Base-by-base conservation (phyloP, 2,329 filamentous ascomycete genomes). In the Lasiodiplodia theobromae region DNA sequence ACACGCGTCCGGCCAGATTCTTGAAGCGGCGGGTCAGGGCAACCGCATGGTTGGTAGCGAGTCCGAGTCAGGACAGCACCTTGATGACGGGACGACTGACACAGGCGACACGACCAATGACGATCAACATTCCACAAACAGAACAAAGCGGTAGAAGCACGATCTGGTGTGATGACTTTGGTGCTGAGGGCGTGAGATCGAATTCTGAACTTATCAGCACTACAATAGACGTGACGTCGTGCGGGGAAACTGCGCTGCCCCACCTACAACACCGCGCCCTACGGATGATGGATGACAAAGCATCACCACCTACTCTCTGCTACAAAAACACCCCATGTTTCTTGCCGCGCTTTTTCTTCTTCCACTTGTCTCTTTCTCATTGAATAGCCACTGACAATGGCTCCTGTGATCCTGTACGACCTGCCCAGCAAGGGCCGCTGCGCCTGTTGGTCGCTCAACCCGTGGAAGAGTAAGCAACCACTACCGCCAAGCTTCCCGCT, bases 371-470 rank as follows among this genome's bases (percentile, higher is more conserved):
- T 38, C 14, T 8, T 11, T n/a, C 11, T 14, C 47, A 21, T 23
- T 18, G 11, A 16, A 40, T 40, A 23, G 44, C 2, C 23, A 16
- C 21, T 1, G n/a, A 28, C 31, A 68, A 77, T 79, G 68, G 68
- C 75, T 37, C 75, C 82, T 70, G 80, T 90, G 47, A 79, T 86
- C 10, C 76, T 92, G 1, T 91, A 87, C 72, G 90, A 92, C 75
- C 77, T 92, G 2, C 86, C 89, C 2, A 88, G 83, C 77, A 85
- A 82, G 74, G 78, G 80, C 23, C 81, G 80, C 18, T 76, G 80
- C 49, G 79, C 78, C 8, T 75, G 81, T 63, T 92, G 91, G 91
- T 90, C 89, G 1, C 79, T 87, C 56, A 93, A 92, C 75, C 86
- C 90, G 0, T 92, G 89, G 90, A 92, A 91, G 79, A 88, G 89